Base-by-base conservation (phyloP, 2,329 filamentous ascomycete genomes). In the Aureobasidium lini region DNA sequence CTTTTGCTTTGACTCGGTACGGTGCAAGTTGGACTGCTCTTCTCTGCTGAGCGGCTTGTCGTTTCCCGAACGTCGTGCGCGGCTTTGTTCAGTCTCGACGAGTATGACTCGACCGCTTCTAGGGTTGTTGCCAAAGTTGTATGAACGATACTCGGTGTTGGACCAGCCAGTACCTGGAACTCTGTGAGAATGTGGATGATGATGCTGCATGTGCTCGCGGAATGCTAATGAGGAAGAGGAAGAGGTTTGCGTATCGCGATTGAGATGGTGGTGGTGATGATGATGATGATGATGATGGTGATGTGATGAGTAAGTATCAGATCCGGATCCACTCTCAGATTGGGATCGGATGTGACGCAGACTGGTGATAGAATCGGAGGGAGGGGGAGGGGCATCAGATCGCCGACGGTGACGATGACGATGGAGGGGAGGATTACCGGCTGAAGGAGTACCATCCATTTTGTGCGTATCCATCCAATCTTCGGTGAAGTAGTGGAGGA, bases 401-500 rank as follows among this genome's bases (percentile, higher is more conserved):
- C 32, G 49, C 31, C 54, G 50, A 23, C 48, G 57, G 29, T 58
- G 58, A 46, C 52, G 52, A 36, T 62, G 58, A 44, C 36, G 44
- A 40, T 47, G 58, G 28, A 39, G 58, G 47, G 56, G 48, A 44
- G 34, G 43, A 28, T 46, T 53, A 59, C 57, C 57, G 13, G 56
- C 50, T 16, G 50, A 54, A n/a, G 50, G 50, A 29, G 50, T 54
- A 23, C 77, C 79, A 61, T 74, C 69, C 64, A 76, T 77, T 44
- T 72, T 69, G 49, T 75, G 77, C 66, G 66, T 80, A 43, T 84
- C 87, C 57, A 84, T 78, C 84, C 86, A 95, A 67, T 95, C 90
- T 65, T 91, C 83, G 0, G 89, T 94, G 63, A 96, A 75, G 67
- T 90, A 95, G 71, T 96, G 91, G 66, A 95, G 70, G 66, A 92